Percentiles rank a stretch among this genome's conserved stretches.
These are phyloP conservation scores for Camelina neglecta DNA, from an alignment of 345 rosid genomes.

Conservation along the genomic window DNA sequence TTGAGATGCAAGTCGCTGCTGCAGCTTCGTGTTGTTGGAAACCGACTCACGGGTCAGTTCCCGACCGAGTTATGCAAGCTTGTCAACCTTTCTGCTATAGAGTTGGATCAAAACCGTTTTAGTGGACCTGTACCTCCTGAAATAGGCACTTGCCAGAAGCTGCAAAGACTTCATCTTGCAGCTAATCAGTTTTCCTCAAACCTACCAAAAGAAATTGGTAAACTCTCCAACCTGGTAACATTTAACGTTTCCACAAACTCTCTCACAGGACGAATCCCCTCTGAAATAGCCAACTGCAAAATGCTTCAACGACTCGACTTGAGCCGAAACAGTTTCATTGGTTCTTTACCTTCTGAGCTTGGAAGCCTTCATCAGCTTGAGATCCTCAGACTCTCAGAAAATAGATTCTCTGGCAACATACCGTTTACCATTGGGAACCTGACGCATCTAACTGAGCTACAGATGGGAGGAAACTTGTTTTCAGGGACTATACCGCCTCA, in stretches of 20 bases:
- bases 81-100: constrained; percentile 74
- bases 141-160: constrained; percentile 65
- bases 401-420: constrained; percentile 71
- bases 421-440: constrained; percentile 75
- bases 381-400: constrained; percentile 85
- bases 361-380: constrained; percentile 82
- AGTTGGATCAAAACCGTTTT: constrained; percentile 76
- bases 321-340: constrained; percentile 66
- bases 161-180: constrained; percentile 82
- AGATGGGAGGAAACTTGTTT: constrained; percentile 91
- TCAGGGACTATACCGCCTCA: constrained; percentile 76
- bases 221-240: constrained; percentile 74
- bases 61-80: constrained; percentile 80
- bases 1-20: constrained; percentile 60
- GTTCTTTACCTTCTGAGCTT: constrained; percentile 68
- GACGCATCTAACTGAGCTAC: constrained; percentile 77
- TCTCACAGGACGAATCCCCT: constrained; percentile 69
- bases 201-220: constrained; percentile 78
- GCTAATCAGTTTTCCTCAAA: constrained; percentile 64
- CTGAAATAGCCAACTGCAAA: constrained; percentile 69
- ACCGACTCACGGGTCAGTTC: constrained; percentile 75
- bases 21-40: constrained; percentile 74
- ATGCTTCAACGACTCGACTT: constrained; percentile 95
- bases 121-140: constrained; percentile 74
- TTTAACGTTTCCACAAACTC: constrained; percentile 82